Conservation (phyloP, 2,329 filamentous ascomycete genomes). For the Aaosphaeria pasadenensis region DNA sequence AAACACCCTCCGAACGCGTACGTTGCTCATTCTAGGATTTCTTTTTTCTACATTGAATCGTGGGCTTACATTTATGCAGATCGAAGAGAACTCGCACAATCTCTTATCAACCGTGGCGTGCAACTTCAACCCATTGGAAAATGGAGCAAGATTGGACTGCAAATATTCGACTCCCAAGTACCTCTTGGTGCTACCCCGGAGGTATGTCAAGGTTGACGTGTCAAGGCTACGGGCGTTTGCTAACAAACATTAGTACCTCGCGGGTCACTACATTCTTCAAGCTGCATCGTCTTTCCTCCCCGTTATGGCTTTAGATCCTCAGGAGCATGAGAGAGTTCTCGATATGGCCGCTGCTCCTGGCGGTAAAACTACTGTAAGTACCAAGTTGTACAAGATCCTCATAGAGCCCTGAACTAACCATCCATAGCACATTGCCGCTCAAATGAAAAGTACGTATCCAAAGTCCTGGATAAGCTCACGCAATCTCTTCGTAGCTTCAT, state of each 20-base stretch:
- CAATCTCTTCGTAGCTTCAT: no score
- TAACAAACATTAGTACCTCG: slow-evolving; percentile 66
- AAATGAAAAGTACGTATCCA: slow-evolving; percentile 69
- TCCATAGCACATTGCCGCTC: slow-evolving; percentile 71
- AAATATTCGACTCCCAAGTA: slow-evolving; percentile 87
- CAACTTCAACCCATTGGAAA: slow-evolving; percentile 96
- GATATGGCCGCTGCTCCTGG: slow-evolving; percentile 95
- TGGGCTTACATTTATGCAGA: slow-evolving; percentile 19
- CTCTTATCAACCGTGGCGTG: slow-evolving; percentile 93
- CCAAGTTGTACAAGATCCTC: no score
- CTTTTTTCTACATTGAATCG: no score
- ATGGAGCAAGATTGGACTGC: slow-evolving; percentile 96
- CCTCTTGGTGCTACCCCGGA: slow-evolving; percentile 89
- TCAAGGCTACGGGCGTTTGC: no score
- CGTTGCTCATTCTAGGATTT: no score
- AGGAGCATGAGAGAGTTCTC: slow-evolving; percentile 86
- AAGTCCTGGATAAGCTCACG: no score
- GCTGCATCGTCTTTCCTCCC: slow-evolving; percentile 95
- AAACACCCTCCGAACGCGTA: slow-evolving; percentile 77
- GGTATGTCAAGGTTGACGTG: no score
- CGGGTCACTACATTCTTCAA: slow-evolving; percentile 96
- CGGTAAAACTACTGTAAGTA: slow-evolving; percentile 74
- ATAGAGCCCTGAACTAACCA: no score
- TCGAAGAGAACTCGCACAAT: slow-evolving; percentile 78
- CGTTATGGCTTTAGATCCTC: slow-evolving; percentile 93